Base-by-base conservation (phyloP, 116 monocot genomes). In the Phalaenopsis hybrid region DNA sequence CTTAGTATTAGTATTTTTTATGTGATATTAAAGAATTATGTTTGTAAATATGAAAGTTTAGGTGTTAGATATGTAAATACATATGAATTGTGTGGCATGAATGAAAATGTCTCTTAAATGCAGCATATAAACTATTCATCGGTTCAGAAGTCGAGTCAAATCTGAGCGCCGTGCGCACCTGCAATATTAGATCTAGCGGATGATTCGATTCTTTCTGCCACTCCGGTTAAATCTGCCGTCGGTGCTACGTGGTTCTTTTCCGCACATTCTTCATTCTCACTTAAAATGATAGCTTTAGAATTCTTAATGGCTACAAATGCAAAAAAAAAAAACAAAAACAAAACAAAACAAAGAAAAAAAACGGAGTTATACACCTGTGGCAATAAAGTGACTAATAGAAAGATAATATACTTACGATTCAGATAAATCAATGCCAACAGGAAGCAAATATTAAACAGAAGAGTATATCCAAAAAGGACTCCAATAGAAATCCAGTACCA, bases 401-500 rank as follows among this genome's bases (percentile, higher is more conserved):
- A 51, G 51, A 12, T 8, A 12, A 23, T 1, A 69, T 12, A 85
- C 93, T 93, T 88, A 98, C 98, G 89, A 78, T 92, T 89, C 76
- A 95, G 85, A 85, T 87, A 98, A 70, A 85, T 90, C 31, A 93
- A 44, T 23, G 93, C 88, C 12, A 87, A 69, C 84, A 93, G 78
- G 44, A 95, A 98, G 10, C 86, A 87, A 48, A 81, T 23, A 83
- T 93, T 95, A 82, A 88, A 95, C 28, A 98, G 12, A 86, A 98
- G 13, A 50, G 89, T 76, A 81, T 89, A 89, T 3, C 85, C 93
- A 25, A 86, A 48, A 49, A 98, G 89, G 6, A 86, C 95, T 78
- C 84, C 93, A 37, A 98, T 84, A 72, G 85, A 87, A 82, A 98
- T 82, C 98, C 98, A 98, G 82, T 90, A 98, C 91, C 86, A 89